Base-by-base conservation (phyloP, 768 basidiomycete genomes). In the Boletus reticuloceps region DNA sequence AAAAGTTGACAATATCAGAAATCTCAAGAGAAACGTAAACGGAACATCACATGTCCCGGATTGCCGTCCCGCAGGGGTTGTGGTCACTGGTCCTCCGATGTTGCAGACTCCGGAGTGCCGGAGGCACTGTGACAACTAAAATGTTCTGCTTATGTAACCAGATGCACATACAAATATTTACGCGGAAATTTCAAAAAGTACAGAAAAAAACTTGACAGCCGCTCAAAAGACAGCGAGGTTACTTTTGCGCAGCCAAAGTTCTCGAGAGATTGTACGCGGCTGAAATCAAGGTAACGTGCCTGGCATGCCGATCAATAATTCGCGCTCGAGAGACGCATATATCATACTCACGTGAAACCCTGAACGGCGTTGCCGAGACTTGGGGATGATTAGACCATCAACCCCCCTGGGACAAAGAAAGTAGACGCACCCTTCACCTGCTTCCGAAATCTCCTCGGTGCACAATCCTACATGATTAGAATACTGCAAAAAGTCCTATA, bases 341-440 rank as follows among this genome's bases (percentile, higher is more conserved):
- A 19, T 29, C 25, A 32, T 13, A 80, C 88, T 60, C 71, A 89
- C 88, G 91, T 94, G 71, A 94, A 94, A 34, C 90, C 91, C 71
- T 94, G 91, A 19, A 93, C 91, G 2, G 91, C 88, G 58, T 94
- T 94, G 6, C 91, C 91, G 39, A 94, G 79, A 14, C 90, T 91
- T 48, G 7, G 16, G 47, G 45, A 44, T 19, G 43, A 43, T 59
- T 31, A 52, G 53, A 34, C 42, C n/a, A 32, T 44, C 8, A 31
- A 39, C 25, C 27, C 3, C n/a, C 32, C 11, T 1, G 4, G 20
- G 6, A 12, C 2, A 53, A 45, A 41, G 17, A n/a, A n/a, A 31
- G 27, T 27, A 20, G 6, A 74, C 82, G 52, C 59, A 89, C 86
- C 82, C 88, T 73, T 94, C 91, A 11, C 93, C 92, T 31, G 90